phyloP scores from a whole-genome alignment of 176 grass and related monocot genomes.

The Eleusine indica region DNA sequence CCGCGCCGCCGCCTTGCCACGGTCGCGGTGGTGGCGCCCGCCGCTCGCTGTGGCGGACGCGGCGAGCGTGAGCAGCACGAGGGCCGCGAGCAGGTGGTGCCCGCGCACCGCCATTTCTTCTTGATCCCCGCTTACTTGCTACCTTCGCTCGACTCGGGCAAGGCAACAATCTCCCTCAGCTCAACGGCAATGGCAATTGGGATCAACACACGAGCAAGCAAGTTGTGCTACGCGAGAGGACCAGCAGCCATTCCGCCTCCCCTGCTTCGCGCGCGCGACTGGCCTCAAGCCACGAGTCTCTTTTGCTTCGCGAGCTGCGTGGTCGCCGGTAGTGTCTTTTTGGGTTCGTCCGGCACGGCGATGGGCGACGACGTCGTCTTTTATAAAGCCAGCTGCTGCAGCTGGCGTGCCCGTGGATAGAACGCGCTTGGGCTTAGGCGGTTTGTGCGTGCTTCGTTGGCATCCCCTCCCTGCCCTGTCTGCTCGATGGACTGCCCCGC shows the following conservation, averaged over 20 bases:
- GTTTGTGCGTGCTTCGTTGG: slow-evolving; percentile 46
- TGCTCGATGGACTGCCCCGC: too few relatives aligned
- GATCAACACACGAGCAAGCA: not conserved
- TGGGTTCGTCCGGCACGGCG: slow-evolving; percentile 43
- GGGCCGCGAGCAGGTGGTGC: not conserved
- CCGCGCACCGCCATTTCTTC: slow-evolving; percentile 23
- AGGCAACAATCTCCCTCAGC: not conserved
- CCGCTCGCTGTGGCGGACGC: slow-evolving; percentile 6
- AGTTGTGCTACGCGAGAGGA: not conserved
- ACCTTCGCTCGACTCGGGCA: not conserved
- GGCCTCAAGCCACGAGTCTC: not conserved
- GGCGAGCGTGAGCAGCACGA: not conserved
- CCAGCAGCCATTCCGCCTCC: not conserved
- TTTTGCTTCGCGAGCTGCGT: not conserved
- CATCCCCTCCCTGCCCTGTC: not conserved
- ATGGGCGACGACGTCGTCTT: slow-evolving; percentile 15
- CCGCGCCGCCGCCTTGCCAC: not conserved
- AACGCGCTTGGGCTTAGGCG: slow-evolving; percentile 39
- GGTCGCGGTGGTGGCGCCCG: not conserved
- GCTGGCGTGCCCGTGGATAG: slow-evolving; percentile 34
- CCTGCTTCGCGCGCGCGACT: not conserved
- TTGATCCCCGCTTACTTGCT: not conserved
- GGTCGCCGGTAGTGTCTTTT: slow-evolving; percentile 14
- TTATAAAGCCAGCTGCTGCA: slow-evolving; percentile 31
- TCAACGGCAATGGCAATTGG: slow-evolving; percentile 11